A percentile compares a stretch with the other conserved stretches of the same genome.
phyloP scores from a whole-genome alignment of 176 grass and related monocot genomes.

The Ananas comosus region DNA sequence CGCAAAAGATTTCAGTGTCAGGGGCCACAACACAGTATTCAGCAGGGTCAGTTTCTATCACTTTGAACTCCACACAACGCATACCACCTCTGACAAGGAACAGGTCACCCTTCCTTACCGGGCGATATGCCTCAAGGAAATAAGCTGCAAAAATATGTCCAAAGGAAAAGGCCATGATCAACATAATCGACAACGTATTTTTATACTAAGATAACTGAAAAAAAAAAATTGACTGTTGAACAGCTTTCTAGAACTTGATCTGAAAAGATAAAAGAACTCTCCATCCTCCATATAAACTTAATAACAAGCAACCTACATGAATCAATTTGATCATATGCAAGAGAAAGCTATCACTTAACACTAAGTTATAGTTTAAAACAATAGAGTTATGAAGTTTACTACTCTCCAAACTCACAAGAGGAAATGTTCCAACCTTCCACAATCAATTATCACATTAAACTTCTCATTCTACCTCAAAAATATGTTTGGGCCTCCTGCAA shows the following conservation, averaged over 20 bases:
- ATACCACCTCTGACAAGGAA: constrained; percentile 54
- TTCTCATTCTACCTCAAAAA: neutral
- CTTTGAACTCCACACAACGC: constrained; percentile 53
- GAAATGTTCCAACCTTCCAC: too few species aligned
- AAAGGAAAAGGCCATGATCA: neutral
- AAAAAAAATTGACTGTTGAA: too few species aligned
- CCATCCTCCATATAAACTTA: too few species aligned
- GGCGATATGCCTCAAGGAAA: constrained; percentile 38
- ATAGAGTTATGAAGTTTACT: too few species aligned
- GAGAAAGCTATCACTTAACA: too few species aligned
- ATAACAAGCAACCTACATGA: too few species aligned
- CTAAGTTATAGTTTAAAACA: too few species aligned
- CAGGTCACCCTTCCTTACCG: constrained; percentile 47
- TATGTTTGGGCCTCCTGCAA: neutral
- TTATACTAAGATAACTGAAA: neutral
- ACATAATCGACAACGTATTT: neutral
- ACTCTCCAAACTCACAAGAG: too few species aligned
- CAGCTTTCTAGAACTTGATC: too few species aligned
- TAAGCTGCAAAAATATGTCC: constrained; percentile 21
- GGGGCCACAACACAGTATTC: constrained; percentile 38
- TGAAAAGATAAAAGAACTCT: neutral
- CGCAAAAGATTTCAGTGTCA: constrained; percentile 38
- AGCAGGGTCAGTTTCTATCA: constrained; percentile 29
- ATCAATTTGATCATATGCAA: too few species aligned
- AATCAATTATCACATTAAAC: too few species aligned